A percentile compares a stretch with the other conserved stretches of the same genome.
phyloP scores from a whole-genome alignment of 345 rosid species.

The Camelina laxa region DNA sequence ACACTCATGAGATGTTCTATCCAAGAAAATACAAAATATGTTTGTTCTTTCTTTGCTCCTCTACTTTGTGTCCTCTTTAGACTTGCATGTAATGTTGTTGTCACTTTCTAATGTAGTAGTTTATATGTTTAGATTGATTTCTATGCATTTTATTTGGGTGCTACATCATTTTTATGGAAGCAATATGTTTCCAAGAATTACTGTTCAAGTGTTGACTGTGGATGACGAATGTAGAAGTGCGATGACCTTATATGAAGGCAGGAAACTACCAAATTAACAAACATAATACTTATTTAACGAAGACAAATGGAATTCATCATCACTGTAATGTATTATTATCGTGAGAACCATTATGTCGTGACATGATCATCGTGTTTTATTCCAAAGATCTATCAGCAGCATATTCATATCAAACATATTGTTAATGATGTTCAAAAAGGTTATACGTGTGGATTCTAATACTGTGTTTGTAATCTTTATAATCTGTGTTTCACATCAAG shows the following conservation, averaged over 20 bases:
- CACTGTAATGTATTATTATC: too few species aligned
- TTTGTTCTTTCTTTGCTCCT: neutral
- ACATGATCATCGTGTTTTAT: neutral
- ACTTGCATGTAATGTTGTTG: conserved; percentile 18
- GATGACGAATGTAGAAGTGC: neutral
- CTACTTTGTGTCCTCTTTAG: neutral
- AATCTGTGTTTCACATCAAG: neutral
- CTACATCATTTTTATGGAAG: neutral
- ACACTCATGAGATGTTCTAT: neutral
- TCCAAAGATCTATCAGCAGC: neutral
- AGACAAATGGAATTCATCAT: neutral
- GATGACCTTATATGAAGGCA: neutral
- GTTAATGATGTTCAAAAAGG: neutral
- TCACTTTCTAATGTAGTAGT: neutral
- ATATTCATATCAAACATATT: neutral
- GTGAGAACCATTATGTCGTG: neutral
- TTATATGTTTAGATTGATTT: neutral
- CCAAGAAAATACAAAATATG: neutral
- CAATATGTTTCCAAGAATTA: neutral
- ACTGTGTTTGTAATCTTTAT: neutral
- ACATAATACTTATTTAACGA: neutral
- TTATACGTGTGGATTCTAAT: neutral
- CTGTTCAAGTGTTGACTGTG: neutral
- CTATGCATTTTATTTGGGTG: neutral
- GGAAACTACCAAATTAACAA: neutral